These are phyloP conservation scores for Alternaria gaisen DNA, from an alignment of 2,329 filamentous ascomycete species.

Conservation along the genomic window DNA sequence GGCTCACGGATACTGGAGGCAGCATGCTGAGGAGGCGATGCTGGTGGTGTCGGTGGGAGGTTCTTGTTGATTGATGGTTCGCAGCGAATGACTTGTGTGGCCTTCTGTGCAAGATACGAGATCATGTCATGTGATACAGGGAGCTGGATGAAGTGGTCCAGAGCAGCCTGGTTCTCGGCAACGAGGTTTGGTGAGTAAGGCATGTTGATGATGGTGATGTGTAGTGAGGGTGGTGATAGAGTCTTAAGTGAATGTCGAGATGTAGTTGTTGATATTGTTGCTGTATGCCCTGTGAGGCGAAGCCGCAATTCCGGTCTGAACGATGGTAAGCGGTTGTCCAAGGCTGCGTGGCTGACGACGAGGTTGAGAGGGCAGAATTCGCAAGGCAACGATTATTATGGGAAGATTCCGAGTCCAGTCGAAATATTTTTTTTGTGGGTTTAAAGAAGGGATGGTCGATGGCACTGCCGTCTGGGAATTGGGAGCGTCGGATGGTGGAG, in stretches of 20 bases:
- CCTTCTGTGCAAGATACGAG: constrained; percentile 76
- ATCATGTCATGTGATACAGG: constrained; percentile 82
- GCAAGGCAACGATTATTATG: constrained; percentile 38
- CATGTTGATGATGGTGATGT: constrained; percentile 47
- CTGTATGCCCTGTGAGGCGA: constrained; percentile 44
- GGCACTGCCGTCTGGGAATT: constrained; percentile 37
- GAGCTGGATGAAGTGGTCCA: constrained; percentile 82
- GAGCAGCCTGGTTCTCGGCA: constrained; percentile 72
- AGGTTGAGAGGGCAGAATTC: constrained; percentile 33
- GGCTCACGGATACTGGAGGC: constrained; percentile 59
- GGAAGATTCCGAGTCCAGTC: constrained; percentile 36
- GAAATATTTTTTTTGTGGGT: constrained; percentile 17
- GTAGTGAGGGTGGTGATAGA: constrained; percentile 16
- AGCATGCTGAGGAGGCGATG: constrained; percentile 63
- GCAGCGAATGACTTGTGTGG: constrained; percentile 81
- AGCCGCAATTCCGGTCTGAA: constrained; percentile 41
- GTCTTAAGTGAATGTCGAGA: constrained; percentile 27
- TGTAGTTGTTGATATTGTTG: constrained; percentile 16
- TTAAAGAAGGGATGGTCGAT: constrained; percentile 31
- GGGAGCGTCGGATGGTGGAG: constrained; percentile 28
- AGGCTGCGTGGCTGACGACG: constrained; percentile 44
- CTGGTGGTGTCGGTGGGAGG: constrained; percentile 67
- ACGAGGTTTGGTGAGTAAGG: constrained; percentile 55
- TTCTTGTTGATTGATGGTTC: constrained; percentile 63
- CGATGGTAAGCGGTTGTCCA: constrained; percentile 47